Conservation (phyloP, 768 basidiomycete genomes). For the Lactarius sanguifluus region DNA sequence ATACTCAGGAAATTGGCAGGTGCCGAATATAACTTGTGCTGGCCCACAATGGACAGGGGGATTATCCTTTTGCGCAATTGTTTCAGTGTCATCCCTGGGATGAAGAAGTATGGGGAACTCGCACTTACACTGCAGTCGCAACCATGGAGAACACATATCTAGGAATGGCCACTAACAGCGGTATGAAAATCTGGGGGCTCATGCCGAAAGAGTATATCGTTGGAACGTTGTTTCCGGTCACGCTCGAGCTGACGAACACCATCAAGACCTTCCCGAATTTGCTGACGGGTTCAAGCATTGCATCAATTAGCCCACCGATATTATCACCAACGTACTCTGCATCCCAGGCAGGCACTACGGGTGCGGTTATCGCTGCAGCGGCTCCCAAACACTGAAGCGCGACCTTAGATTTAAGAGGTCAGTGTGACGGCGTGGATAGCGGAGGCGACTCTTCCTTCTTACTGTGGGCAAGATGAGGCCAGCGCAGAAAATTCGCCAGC, state of each 20-base stretch:
- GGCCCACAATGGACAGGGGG: slow-evolving; percentile 67
- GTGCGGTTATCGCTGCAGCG: slow-evolving; percentile 58
- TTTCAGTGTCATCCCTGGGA: background rate
- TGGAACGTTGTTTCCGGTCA: too few species aligned
- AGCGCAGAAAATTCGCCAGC: slow-evolving; percentile 58
- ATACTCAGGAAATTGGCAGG: slow-evolving; percentile 69
- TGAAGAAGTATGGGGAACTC: background rate
- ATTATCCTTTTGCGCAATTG: slow-evolving; percentile 50
- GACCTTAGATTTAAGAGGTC: slow-evolving; percentile 31
- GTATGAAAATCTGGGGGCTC: slow-evolving; percentile 68
- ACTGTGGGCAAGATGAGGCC: slow-evolving; percentile 67
- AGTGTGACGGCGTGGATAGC: slow-evolving; percentile 16
- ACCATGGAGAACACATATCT: slow-evolving; percentile 69
- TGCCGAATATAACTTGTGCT: slow-evolving; percentile 59
- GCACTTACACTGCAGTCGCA: slow-evolving; percentile 61
- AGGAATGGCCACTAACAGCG: slow-evolving; percentile 56
- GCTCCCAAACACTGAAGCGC: slow-evolving; percentile 61
- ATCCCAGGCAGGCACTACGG: slow-evolving; percentile 55
- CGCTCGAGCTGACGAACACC: too few species aligned
- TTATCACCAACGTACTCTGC: slow-evolving; percentile 52
- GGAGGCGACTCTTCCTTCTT: slow-evolving; percentile 33
- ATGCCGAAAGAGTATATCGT: slow-evolving; percentile 82
- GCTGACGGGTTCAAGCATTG: slow-evolving; percentile 58
- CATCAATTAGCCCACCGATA: slow-evolving; percentile 63
- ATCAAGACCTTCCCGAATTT: slow-evolving; percentile 71